These are phyloP conservation scores for Kwoniella dejecticola DNA, from an alignment of 768 basidiomycete species.

Conservation along the genomic window DNA sequence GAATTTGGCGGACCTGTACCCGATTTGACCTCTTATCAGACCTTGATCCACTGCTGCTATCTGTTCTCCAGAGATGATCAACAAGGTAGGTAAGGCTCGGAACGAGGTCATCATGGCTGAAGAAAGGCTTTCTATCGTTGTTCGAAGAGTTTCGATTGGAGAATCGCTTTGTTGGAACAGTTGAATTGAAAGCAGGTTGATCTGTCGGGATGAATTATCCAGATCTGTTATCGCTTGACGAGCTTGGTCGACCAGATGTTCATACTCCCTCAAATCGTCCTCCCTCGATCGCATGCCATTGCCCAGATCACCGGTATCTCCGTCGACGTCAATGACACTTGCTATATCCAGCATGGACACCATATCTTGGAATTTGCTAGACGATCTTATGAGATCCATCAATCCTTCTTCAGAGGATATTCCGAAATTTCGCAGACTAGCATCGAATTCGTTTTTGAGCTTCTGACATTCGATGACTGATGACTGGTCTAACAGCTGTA, in stretches of 20 bases:
- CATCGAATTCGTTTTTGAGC: slow-evolving; percentile 27
- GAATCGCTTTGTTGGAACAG: slow-evolving; percentile 1
- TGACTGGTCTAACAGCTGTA: slow-evolving; percentile 28
- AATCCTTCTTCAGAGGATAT: background rate
- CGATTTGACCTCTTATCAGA: slow-evolving; percentile 34
- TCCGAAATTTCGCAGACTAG: slow-evolving; percentile 1
- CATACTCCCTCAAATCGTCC: slow-evolving; percentile 32
- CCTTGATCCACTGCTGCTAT: slow-evolving; percentile 22
- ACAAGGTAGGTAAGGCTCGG: slow-evolving; percentile 25
- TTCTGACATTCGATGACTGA: slow-evolving; percentile 25
- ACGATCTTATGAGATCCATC: slow-evolving; percentile 23
- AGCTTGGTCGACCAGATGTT: slow-evolving; percentile 39
- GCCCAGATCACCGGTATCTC: slow-evolving; percentile 43
- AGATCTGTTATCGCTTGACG: slow-evolving; percentile 32
- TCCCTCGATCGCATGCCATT: slow-evolving; percentile 13
- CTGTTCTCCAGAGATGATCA: slow-evolving; percentile 38
- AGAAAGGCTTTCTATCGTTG: slow-evolving; percentile 6
- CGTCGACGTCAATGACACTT: slow-evolving; percentile 51
- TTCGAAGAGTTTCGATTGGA: background rate
- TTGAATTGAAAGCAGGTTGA: slow-evolving; percentile 9
- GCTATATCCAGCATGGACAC: slow-evolving; percentile 46
- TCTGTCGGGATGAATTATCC: slow-evolving; percentile 25
- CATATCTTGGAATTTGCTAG: slow-evolving; percentile 18
- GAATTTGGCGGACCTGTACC: slow-evolving; percentile 24
- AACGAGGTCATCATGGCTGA: slow-evolving; percentile 20